Conservation (phyloP, 2,329 filamentous ascomycete genomes). For the Byssoonygena ceratinophila region DNA sequence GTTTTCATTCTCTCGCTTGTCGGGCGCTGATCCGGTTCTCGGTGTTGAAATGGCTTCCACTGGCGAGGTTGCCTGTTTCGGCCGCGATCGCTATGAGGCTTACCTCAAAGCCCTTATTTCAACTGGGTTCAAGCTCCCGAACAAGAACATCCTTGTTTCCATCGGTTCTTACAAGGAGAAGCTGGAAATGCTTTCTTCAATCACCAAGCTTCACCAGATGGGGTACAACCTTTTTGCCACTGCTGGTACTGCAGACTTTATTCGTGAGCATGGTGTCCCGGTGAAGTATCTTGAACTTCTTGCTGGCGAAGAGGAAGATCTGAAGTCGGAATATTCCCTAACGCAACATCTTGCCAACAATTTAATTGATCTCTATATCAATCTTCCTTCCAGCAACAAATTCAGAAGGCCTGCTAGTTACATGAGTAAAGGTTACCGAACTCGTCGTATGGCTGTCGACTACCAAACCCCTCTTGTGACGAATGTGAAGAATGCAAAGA, state of each 20-base stretch:
- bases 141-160: slow-evolving; percentile 87
- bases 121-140: slow-evolving; percentile 91
- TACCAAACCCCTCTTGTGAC: slow-evolving; percentile 95
- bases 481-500: slow-evolving; percentile 98
- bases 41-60: slow-evolving; percentile 99
- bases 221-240: slow-evolving; percentile 96
- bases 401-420: slow-evolving; percentile 95
- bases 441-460: slow-evolving; percentile 94
- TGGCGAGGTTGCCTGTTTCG: slow-evolving; percentile 94
- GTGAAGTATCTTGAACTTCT: slow-evolving; percentile 92
- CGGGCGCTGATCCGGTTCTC: slow-evolving; percentile 87
- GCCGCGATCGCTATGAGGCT: slow-evolving; percentile 89
- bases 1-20: slow-evolving; percentile 96
- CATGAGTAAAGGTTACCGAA: slow-evolving; percentile 95
- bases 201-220: slow-evolving; percentile 77
- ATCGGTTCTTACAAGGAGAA: slow-evolving; percentile 98
- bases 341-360: slow-evolving; percentile 96
- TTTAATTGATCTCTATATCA: slow-evolving; percentile 97
- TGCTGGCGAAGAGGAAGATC: slow-evolving; percentile 63
- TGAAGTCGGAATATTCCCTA: slow-evolving; percentile 91
- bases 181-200: slow-evolving; percentile 87
- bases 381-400: slow-evolving; percentile 95
- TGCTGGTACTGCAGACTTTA: slow-evolving; percentile 89
- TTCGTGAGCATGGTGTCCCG: slow-evolving; percentile 81
- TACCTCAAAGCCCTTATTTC: slow-evolving; percentile 94